Percentiles rank a stretch among this genome's conserved stretches.
Evolutionary conservation across 257 asterid genomes (phyloP).

Genomic region (Primulina tabacum): DNA sequence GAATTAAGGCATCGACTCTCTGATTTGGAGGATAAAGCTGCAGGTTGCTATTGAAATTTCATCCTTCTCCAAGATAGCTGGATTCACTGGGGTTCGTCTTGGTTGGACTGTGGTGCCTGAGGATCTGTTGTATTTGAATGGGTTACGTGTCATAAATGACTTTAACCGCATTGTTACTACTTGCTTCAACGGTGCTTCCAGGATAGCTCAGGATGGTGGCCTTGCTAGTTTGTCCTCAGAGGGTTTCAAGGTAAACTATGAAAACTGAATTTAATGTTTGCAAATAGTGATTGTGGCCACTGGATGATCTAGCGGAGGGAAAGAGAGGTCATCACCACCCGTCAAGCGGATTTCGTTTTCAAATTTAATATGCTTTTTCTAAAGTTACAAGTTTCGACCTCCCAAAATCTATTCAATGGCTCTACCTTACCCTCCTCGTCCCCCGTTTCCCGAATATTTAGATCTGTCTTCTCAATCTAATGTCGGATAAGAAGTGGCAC

Average conservation of each 20-base stretch:
- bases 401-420: too few species aligned
- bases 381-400: too few species aligned
- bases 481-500: neutral
- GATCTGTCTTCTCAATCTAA: too few species aligned
- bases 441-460: too few species aligned
- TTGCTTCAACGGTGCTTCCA: slow-evolving; percentile 86
- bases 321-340: too few species aligned
- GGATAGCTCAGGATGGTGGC: slow-evolving; percentile 89
- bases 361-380: too few species aligned
- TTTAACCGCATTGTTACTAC: slow-evolving; percentile 70
- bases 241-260: slow-evolving; percentile 57
- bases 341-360: too few species aligned
- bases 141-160: slow-evolving; percentile 76
- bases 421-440: too few species aligned
- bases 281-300: neutral
- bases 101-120: slow-evolving; percentile 96
- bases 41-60: slow-evolving; percentile 93
- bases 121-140: slow-evolving; percentile 64
- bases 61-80: slow-evolving; percentile 89
- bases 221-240: slow-evolving; percentile 64
- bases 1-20: neutral
- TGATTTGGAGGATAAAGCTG: neutral
- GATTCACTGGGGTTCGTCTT: slow-evolving; percentile 87
- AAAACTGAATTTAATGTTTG: neutral
- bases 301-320: too few species aligned